Evolutionary conservation across 805 yeast genomes (phyloP).

Genomic region (Jamesozyma lodderae): DNA sequence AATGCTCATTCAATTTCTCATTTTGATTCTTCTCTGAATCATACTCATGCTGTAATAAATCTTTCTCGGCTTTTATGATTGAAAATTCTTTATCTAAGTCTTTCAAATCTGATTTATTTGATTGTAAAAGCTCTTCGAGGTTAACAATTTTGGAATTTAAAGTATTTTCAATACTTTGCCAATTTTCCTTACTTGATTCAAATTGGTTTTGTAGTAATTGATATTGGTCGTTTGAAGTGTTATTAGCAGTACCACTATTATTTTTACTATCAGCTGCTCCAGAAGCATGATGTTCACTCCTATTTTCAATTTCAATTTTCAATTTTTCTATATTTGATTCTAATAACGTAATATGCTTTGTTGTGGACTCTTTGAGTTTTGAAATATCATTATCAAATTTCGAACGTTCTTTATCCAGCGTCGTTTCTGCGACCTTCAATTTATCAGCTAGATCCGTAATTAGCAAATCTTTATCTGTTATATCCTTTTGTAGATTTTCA

Average conservation of each 20-base stretch:
- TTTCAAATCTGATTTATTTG: not conserved
- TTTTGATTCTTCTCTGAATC: not conserved
- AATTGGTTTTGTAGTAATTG: slow-evolving; percentile 60
- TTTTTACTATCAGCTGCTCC: not conserved
- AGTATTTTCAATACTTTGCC: slow-evolving; percentile 72
- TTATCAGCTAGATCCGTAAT: slow-evolving; percentile 11
- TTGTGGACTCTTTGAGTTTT: slow-evolving; percentile 26
- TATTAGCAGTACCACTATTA: not conserved
- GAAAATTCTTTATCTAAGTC: slow-evolving; percentile 2
- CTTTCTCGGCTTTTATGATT: slow-evolving; percentile 8
- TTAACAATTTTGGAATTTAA: slow-evolving; percentile 38
- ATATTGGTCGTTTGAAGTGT: not conserved
- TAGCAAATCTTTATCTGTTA: not conserved
- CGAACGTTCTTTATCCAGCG: slow-evolving; percentile 1
- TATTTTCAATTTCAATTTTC: slow-evolving; percentile 51
- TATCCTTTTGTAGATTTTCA: slow-evolving; percentile 4
- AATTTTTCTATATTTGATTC: slow-evolving; percentile 65
- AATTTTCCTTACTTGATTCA: slow-evolving; percentile 66
- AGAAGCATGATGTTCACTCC: not conserved
- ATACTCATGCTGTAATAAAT: slow-evolving; percentile 6
- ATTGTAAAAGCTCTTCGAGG: slow-evolving; percentile 3
- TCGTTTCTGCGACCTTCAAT: slow-evolving; percentile 8
- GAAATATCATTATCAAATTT: slow-evolving; percentile 20
- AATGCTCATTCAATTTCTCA: slow-evolving; percentile 10
- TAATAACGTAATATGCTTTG: slow-evolving; percentile 44